Conservation (phyloP, 495 filamentous ascomycete genomes). For the Aspergillus leporis region DNA sequence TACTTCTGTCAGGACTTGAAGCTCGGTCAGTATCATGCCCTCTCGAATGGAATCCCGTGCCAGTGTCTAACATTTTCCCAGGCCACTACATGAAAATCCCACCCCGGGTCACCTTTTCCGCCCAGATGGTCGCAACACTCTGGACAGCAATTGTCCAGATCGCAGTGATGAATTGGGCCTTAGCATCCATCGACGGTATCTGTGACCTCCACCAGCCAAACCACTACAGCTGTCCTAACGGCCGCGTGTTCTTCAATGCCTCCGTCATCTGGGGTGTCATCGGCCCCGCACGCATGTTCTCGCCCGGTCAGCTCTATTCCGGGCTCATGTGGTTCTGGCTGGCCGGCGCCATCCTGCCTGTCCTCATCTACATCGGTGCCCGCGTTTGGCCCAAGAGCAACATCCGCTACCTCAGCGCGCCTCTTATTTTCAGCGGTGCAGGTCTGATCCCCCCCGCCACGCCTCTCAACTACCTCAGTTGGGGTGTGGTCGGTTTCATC, state of each 20-base stretch:
- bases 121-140: slow-evolving; percentile 55
- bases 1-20: slow-evolving; percentile 55
- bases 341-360: slow-evolving; percentile 45
- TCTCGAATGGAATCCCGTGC: slow-evolving; percentile 4
- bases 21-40: slow-evolving; percentile 27
- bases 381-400: slow-evolving; percentile 42
- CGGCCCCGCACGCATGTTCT: slow-evolving; percentile 54
- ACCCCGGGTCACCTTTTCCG: slow-evolving; percentile 57
- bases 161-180: slow-evolving; percentile 60
- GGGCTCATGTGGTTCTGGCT: slow-evolving; percentile 53
- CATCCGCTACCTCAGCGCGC: slow-evolving; percentile 46
- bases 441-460: slow-evolving; percentile 53
- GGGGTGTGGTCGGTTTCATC: slow-evolving; percentile 65
- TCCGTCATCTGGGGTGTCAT: slow-evolving; percentile 59
- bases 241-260: slow-evolving; percentile 60
- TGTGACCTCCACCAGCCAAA: slow-evolving; percentile 52
- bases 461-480: slow-evolving; percentile 56
- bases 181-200: slow-evolving; percentile 54
- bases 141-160: slow-evolving; percentile 62
- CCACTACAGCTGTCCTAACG: slow-evolving; percentile 61
- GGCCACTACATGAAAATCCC: slow-evolving; percentile 71
- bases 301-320: slow-evolving; percentile 46
- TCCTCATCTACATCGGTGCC: slow-evolving; percentile 47
- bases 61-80: slow-evolving; percentile 6
- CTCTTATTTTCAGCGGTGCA: slow-evolving; percentile 50